Percentiles rank a stretch among this genome's conserved stretches.
phyloP scores from a whole-genome alignment of 2,329 filamentous ascomycete genomes.

The Claviceps humidiphila region DNA sequence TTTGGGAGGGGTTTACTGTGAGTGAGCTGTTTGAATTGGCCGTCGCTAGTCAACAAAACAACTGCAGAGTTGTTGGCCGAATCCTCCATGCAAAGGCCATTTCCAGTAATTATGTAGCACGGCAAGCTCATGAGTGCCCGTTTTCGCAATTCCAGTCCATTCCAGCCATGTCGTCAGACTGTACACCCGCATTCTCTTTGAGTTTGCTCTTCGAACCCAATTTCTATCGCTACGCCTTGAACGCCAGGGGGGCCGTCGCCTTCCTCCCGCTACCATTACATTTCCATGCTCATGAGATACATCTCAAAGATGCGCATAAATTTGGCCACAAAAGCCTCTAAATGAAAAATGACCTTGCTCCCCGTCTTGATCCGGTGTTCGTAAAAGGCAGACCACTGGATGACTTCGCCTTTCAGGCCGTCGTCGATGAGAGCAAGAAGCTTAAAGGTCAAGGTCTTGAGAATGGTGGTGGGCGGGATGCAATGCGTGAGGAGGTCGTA shows the following conservation, averaged over 20 bases:
- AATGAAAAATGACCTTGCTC: constrained; percentile 91
- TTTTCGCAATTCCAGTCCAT: too few relatives aligned
- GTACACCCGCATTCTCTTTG: background rate
- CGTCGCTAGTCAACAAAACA: too few relatives aligned
- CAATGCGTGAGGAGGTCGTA: constrained; percentile 96
- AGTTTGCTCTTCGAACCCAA: background rate
- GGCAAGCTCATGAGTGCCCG: too few relatives aligned
- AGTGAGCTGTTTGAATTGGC: too few relatives aligned
- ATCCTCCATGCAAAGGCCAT: too few relatives aligned
- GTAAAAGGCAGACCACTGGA: constrained; percentile 94
- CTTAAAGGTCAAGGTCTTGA: constrained; percentile 92
- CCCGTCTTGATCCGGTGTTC: constrained; percentile 89
- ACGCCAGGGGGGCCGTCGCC: background rate
- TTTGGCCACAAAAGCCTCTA: constrained; percentile 96
- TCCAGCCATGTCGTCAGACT: background rate
- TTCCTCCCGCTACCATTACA: constrained; percentile 20
- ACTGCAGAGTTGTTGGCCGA: too few relatives aligned
- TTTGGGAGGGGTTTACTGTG: too few relatives aligned
- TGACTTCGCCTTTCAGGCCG: constrained; percentile 76
- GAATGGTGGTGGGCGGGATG: constrained; percentile 84
- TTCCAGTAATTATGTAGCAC: too few relatives aligned
- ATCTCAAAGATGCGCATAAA: constrained; percentile 95
- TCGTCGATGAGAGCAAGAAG: constrained; percentile 80
- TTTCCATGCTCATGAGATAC: constrained; percentile 77
- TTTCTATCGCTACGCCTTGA: background rate